phyloP scores from a whole-genome alignment of 345 rosid species.

The Orychophragmus violaceus region DNA sequence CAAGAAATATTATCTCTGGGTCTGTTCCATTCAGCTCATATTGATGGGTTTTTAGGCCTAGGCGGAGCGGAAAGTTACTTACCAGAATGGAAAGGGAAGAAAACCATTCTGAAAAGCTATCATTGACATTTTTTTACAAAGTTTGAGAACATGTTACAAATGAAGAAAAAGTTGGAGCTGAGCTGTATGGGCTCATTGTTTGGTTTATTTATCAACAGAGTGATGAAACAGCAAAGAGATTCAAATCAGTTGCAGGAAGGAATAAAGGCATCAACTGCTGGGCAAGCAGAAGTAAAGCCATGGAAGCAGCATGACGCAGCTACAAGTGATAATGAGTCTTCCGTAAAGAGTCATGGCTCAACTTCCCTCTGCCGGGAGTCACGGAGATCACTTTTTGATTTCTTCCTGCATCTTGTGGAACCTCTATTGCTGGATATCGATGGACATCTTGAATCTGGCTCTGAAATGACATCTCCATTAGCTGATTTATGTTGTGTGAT shows the following conservation, averaged over 20 bases:
- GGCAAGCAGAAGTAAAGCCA: slow-evolving; percentile 27
- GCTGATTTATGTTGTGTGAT: slow-evolving; percentile 43
- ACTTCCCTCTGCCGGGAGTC: slow-evolving; percentile 47
- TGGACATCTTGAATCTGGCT: slow-evolving; percentile 35
- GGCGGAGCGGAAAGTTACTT: slow-evolving; percentile 48
- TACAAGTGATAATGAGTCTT: slow-evolving; percentile 25
- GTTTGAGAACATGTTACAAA: slow-evolving; percentile 40
- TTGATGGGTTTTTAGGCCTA: slow-evolving; percentile 75
- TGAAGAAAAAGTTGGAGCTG: slow-evolving; percentile 41
- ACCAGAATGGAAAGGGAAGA: slow-evolving; percentile 33
- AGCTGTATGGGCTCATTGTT: slow-evolving; percentile 60
- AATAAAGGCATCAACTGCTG: slow-evolving; percentile 34
- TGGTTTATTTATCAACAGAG: slow-evolving; percentile 53
- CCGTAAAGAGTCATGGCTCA: slow-evolving; percentile 34
- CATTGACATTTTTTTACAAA: slow-evolving; percentile 76
- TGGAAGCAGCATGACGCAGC: slow-evolving; percentile 16
- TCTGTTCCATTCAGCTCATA: slow-evolving; percentile 65
- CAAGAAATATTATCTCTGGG: slow-evolving; percentile 64
- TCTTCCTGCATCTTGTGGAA: slow-evolving; percentile 78
- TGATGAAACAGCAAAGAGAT: slow-evolving; percentile 49
- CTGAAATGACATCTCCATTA: slow-evolving; percentile 34
- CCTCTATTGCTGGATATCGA: slow-evolving; percentile 60
- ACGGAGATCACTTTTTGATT: slow-evolving; percentile 61
- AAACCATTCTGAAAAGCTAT: slow-evolving; percentile 50
- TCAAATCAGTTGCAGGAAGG: slow-evolving; percentile 35